A percentile compares a stretch with the other conserved stretches of the same genome.
These are phyloP conservation scores for Dentipellis fragilis DNA, from an alignment of 768 basidiomycete genomes.

Conservation along the genomic window DNA sequence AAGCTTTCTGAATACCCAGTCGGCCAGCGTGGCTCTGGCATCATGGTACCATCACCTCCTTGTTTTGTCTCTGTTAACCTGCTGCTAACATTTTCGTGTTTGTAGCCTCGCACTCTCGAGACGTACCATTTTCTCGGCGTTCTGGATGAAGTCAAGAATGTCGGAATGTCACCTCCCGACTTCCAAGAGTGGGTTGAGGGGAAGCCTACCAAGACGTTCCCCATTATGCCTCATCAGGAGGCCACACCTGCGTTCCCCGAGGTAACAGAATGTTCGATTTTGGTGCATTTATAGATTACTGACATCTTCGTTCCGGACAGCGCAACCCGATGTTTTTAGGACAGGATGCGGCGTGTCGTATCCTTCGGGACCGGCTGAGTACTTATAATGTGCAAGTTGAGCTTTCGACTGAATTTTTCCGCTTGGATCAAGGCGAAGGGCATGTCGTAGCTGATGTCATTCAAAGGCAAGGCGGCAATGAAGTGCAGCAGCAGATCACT, in stretches of 20 bases:
- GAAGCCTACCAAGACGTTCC: not conserved
- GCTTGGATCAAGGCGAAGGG: not conserved
- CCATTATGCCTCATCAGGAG: not conserved
- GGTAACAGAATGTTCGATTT: not conserved
- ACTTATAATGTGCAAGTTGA: not conserved
- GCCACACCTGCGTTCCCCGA: not conserved
- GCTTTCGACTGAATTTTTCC: not conserved
- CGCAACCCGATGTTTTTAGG: not conserved
- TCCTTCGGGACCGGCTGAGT: not conserved
- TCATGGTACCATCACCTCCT: too few relatives aligned
- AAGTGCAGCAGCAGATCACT: not conserved
- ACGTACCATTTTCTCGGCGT: constrained; percentile 2
- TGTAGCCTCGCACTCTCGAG: constrained; percentile 3
- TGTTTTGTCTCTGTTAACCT: too few relatives aligned
- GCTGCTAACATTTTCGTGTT: not conserved
- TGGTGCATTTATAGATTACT: not conserved
- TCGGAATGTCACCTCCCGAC: not conserved
- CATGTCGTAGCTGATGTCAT: not conserved
- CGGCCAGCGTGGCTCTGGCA: too few relatives aligned
- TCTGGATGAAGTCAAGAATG: not conserved
- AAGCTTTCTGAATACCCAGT: too few relatives aligned
- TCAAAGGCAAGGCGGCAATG: not conserved
- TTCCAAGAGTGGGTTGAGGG: not conserved
- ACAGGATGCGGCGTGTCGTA: not conserved
- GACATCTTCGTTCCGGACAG: not conserved